phyloP scores from a whole-genome alignment of 495 filamentous ascomycete species.

The Xylaria intraflava region DNA sequence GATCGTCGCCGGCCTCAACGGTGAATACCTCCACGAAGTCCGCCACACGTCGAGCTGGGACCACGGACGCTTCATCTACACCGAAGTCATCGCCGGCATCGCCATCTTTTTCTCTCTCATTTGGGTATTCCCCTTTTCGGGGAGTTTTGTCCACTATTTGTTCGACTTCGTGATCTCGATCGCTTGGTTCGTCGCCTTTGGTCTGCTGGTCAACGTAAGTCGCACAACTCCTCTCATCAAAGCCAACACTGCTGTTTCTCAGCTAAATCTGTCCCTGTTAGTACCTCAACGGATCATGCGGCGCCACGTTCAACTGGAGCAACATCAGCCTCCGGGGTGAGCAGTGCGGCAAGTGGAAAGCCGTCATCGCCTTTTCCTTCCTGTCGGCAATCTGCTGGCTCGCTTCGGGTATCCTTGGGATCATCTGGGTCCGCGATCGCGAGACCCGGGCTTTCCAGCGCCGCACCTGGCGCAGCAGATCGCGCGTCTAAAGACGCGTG shows the following conservation, averaged over 20 bases:
- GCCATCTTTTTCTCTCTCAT: conserved; percentile 41
- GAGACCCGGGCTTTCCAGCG: conserved; percentile 22
- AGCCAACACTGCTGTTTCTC: conserved; percentile 3
- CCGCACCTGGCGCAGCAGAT: conserved; percentile 35
- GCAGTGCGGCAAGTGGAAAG: conserved; percentile 57
- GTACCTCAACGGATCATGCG: conserved; percentile 44
- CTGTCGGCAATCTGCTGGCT: conserved; percentile 63
- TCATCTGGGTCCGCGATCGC: conserved; percentile 39
- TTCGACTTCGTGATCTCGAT: conserved; percentile 54
- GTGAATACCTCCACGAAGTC: conserved; percentile 35
- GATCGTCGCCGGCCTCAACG: conserved; percentile 43
- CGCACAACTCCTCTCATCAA: background rate
- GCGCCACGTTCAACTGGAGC: conserved; percentile 78
- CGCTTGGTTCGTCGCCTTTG: conserved; percentile 60
- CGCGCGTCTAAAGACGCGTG: conserved; percentile 30
- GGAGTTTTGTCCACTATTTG: conserved; percentile 41
- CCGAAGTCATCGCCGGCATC: conserved; percentile 41
- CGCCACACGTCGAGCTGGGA: conserved; percentile 27
- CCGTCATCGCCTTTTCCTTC: conserved; percentile 60
- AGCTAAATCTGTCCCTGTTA: conserved; percentile 1
- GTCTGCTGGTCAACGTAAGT: conserved; percentile 51
- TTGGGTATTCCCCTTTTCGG: conserved; percentile 43
- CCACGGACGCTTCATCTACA: conserved; percentile 42
- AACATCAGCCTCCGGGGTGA: conserved; percentile 72
- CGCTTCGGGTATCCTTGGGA: conserved; percentile 47